These are phyloP conservation scores for Tylopilus plumbeoviolaceoides DNA, from an alignment of 768 basidiomycete genomes.

Conservation along the genomic window DNA sequence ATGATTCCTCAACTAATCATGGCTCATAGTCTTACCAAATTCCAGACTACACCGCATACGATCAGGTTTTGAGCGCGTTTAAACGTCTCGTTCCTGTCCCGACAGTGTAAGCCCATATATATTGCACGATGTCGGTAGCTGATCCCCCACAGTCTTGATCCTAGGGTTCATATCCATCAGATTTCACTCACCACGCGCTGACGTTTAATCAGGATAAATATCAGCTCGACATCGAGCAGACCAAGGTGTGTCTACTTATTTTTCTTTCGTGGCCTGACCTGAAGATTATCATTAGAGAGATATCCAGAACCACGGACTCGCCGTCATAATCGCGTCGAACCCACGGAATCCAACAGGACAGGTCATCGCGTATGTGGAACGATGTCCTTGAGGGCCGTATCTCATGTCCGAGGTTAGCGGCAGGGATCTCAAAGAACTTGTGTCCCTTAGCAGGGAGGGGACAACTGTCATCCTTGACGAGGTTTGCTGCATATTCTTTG, in stretches of 20 bases:
- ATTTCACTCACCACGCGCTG: slow-evolving; percentile 4
- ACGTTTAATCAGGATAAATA: slow-evolving; percentile 51
- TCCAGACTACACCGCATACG: slow-evolving; percentile 89
- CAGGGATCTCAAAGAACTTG: slow-evolving; percentile 77
- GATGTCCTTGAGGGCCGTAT: not conserved
- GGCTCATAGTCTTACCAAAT: slow-evolving; percentile 72
- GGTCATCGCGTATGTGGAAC: slow-evolving; percentile 51
- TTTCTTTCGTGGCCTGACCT: not conserved
- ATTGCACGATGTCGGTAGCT: not conserved
- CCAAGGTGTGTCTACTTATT: slow-evolving; percentile 44
- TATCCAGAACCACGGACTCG: slow-evolving; percentile 76
- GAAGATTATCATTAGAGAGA: slow-evolving; percentile 49
- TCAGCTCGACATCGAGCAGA: slow-evolving; percentile 72
- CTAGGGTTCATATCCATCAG: slow-evolving; percentile 31
- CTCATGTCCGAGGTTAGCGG: slow-evolving; percentile 45
- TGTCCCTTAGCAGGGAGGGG: slow-evolving; percentile 65
- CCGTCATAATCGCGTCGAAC: slow-evolving; percentile 86
- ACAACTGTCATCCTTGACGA: slow-evolving; percentile 86
- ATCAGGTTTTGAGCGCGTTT: slow-evolving; percentile 81
- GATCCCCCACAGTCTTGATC: slow-evolving; percentile 39
- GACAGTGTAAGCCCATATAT: slow-evolving; percentile 59
- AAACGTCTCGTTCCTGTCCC: slow-evolving; percentile 88
- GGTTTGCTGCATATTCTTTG: slow-evolving; percentile 36
- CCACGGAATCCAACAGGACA: slow-evolving; percentile 99
- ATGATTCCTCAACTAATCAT: not conserved